Evolutionary conservation across 2,329 filamentous ascomycete species (phyloP).

Genomic region (Trichophaea hybrida): DNA sequence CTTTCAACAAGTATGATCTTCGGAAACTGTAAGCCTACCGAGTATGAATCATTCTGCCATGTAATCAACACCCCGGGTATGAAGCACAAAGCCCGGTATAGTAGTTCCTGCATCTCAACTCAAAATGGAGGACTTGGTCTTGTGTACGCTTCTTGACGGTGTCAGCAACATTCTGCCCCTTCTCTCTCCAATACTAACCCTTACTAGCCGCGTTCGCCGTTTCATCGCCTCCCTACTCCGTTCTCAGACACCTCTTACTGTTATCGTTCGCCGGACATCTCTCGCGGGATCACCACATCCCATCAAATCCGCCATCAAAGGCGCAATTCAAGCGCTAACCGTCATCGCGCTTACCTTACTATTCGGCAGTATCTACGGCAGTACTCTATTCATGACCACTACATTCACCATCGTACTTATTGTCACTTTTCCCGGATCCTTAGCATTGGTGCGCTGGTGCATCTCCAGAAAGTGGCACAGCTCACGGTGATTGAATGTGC

Average conservation of each 20-base stretch:
- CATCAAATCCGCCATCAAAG: neutral
- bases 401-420: neutral
- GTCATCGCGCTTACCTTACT: neutral
- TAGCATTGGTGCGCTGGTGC: neutral
- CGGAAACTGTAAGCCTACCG: too few species aligned
- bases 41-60: too few species aligned
- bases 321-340: neutral
- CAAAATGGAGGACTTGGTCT: too few species aligned
- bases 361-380: neutral
- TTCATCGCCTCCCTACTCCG: neutral
- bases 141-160: too few species aligned
- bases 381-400: neutral
- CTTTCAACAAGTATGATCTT: too few species aligned
- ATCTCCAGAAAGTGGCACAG: neutral
- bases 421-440: neutral
- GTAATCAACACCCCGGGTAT: too few species aligned
- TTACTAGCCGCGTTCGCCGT: neutral
- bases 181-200: neutral
- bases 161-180: neutral
- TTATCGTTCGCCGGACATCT: neutral
- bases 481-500: neutral
- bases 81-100: too few species aligned
- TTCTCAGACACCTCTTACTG: neutral
- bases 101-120: neutral
- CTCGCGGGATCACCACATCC: neutral